These are phyloP conservation scores for Fusarium robinianum DNA, from an alignment of 2,329 filamentous ascomycete genomes.

Conservation along the genomic window DNA sequence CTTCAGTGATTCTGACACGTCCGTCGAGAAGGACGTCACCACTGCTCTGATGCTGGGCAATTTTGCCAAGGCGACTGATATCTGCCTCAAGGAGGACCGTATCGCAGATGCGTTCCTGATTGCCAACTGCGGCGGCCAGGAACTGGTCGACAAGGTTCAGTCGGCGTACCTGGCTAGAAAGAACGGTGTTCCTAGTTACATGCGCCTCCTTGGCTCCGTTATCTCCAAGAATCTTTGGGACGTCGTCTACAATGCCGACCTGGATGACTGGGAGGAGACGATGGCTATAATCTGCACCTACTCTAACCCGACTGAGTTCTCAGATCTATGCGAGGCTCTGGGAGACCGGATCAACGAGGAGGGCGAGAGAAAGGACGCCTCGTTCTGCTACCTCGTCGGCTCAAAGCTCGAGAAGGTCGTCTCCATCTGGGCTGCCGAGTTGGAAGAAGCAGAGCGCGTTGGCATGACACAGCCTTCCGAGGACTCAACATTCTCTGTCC, in stretches of 20 bases:
- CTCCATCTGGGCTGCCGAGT: conserved; percentile 87
- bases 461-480: conserved; percentile 69
- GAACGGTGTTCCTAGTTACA: conserved; percentile 82
- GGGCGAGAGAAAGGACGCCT: conserved; percentile 83
- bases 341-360: conserved; percentile 86
- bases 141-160: conserved; percentile 92
- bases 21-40: conserved; percentile 85
- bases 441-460: conserved; percentile 80
- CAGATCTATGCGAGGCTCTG: conserved; percentile 91
- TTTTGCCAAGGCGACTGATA: conserved; percentile 86
- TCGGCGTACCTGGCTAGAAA: conserved; percentile 86
- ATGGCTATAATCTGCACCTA: conserved; percentile 97
- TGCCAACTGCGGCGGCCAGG: conserved; percentile 92
- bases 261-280: conserved; percentile 93
- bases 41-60: conserved; percentile 86
- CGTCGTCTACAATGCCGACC: conserved; percentile 92
- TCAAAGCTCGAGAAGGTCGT: conserved; percentile 98
- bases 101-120: conserved; percentile 98
- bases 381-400: conserved; percentile 94
- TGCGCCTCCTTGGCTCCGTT: conserved; percentile 87
- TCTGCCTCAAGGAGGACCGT: conserved; percentile 85
- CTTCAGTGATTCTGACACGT: conserved; percentile 80
- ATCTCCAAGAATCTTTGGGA: conserved; percentile 98
- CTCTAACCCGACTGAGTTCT: conserved; percentile 86
- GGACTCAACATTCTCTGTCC: conserved; percentile 88